Base-by-base conservation (phyloP, 371 early-diverging fungal species). In the Mortierella polycephala region DNA sequence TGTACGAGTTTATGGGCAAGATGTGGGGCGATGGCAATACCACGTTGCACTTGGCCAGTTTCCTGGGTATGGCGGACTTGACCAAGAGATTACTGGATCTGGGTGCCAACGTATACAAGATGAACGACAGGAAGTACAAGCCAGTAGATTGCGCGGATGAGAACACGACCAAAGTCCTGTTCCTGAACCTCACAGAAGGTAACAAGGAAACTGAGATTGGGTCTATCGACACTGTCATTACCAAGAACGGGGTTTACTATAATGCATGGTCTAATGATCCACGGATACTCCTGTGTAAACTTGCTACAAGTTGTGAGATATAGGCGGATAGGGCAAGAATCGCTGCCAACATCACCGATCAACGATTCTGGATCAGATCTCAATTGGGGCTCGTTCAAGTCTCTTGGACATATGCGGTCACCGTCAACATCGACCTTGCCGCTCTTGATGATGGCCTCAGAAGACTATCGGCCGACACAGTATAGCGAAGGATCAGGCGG, bases 11-110 rank as follows among this genome's bases (percentile, higher is more conserved):
- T 74, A 83, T 93, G 82, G 86, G 89, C 59, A 85, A 87, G 64
- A 77, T 90, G 40, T 93, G 90, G 89, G 87, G 87, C 56, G 74
- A 87, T 69, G 91, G 92, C 12, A 91, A 92, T 74, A 90, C 92
- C 0, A 85, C 87, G 5, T 77, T 93, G 42, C 92, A 92, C 66
- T 61, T 93, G 57, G 94, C 94, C 4, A 82, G 86, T n/a, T 92
- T 91, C 65, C 66, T 89, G 62, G 90, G 91, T 5, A 89, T 92
- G 87, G 77, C 84, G 5, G 86, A 85, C 40, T 74, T 92, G 49
- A 90, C 92, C 18, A 86, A 88, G 65, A 44, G 85, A 10, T 52
- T 92, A 40, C 59, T 92, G 10, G 88, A 88, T 42, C 68, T 90
- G 0, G 92, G 92, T 0, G 91, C 91, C 9, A 74, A 83, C 46